Evolutionary conservation across 257 asterid genomes (phyloP), one percentile per base, ranked within the genome.

Genomic region (Scutellaria baicalensis): DNA sequence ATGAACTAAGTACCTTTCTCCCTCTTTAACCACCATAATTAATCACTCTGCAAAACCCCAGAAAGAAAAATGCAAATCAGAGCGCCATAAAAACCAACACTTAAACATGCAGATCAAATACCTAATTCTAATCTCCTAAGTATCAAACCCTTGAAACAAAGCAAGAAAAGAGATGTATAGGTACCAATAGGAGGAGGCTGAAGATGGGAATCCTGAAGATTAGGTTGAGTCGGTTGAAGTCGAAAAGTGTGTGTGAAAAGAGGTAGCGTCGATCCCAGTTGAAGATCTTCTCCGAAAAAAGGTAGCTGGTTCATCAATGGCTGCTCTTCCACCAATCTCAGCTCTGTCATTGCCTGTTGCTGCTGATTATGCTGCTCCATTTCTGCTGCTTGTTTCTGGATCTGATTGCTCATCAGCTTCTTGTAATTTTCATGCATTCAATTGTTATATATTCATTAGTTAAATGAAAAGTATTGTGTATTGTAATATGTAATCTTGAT

Each of bases 161-260:
- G 4, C n/a, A 27, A 39, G 2, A 10, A 43, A 35, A 5, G 1
- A 50, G 17, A 14, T 16, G 21, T 21, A 31, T 39, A 2, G 3
- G 3, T 70, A 71, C 77, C 78, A 9, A 50, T 66, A 49, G 1
- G 56, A 13, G 78, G 6, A 43, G 43, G 33, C 4, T 27, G 33
- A 27, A 27, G 33, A 55, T 27, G 36, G 7, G 73, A 60, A 13
- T 83, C 82, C 74, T 85, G 95, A 71, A 86, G 91, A 61, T 89
- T 86, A 23, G 96, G 91, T 54, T 89, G 93, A 47, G 84, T 70
- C 0, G 94, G 87, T 52, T 84, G 94, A 50, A 85, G 86, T 49
- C 81, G 88, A 42, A 77, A 82, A 1, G 85, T 78, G 71, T 77
- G 66, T 17, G 79, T 35, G 51, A 61, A 51, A 8, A 75, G 72